Conservation (phyloP, 2,329 filamentous ascomycete species). For the Aspergillus caelatus region DNA sequence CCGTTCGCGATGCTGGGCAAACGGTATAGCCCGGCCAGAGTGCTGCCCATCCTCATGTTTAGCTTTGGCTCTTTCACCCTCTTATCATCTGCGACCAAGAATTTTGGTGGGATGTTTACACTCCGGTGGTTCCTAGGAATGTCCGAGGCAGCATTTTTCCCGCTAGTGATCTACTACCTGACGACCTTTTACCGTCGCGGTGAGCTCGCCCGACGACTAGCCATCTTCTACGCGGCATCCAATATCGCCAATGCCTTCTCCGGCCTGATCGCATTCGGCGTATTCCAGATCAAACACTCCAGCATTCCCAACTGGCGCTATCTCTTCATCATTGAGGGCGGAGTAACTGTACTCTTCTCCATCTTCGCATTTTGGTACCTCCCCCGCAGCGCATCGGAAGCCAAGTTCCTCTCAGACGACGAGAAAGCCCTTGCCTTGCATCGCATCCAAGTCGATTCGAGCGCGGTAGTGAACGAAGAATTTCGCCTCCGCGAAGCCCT, state of each 20-base stretch:
- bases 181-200: constrained; percentile 71
- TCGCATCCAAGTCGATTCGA: constrained; percentile 76
- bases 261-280: constrained; percentile 61
- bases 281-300: constrained; percentile 60
- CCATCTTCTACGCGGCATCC: constrained; percentile 74
- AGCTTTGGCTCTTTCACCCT: constrained; percentile 68
- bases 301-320: constrained; percentile 56
- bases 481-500: constrained; percentile 57
- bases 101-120: constrained; percentile 68
- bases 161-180: constrained; percentile 67
- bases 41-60: constrained; percentile 70
- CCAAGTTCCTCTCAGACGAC: constrained; percentile 65
- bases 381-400: constrained; percentile 65
- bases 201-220: constrained; percentile 70
- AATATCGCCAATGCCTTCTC: constrained; percentile 73
- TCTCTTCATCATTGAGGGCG: constrained; percentile 60
- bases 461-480: constrained; percentile 62
- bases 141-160: constrained; percentile 70
- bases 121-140: constrained; percentile 71
- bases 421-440: constrained; percentile 71
- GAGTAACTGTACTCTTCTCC: constrained; percentile 62
- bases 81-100: constrained; percentile 57
- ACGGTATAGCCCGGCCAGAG: constrained; percentile 65
- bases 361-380: constrained; percentile 71
- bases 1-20: constrained; percentile 69